Percentiles rank a stretch among this genome's conserved stretches.
Evolutionary conservation across 2,329 filamentous ascomycete species (phyloP).

Genomic region (Sclerotinia borealis): DNA sequence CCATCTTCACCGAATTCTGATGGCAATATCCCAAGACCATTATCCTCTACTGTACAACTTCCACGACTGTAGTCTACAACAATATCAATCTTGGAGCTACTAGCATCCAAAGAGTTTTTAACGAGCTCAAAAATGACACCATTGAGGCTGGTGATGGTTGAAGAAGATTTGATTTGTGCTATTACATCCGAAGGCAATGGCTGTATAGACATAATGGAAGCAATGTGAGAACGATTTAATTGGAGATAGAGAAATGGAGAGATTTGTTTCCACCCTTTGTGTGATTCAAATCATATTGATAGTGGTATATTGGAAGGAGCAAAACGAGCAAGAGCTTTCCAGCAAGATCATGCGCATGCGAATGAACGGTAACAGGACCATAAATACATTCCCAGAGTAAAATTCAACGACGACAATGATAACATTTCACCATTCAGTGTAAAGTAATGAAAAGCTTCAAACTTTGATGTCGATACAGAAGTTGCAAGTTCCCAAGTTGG

Average conservation of each 20-base stretch:
- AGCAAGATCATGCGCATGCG: not conserved
- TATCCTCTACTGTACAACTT: slow-evolving; percentile 74
- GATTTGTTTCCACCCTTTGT: not conserved
- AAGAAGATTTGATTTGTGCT: slow-evolving; percentile 79
- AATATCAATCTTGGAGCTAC: slow-evolving; percentile 61
- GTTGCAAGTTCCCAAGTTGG: not conserved
- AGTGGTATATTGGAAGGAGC: not conserved
- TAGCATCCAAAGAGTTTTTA: slow-evolving; percentile 80
- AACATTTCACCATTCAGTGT: not conserved
- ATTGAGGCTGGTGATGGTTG: slow-evolving; percentile 68
- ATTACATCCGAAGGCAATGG: slow-evolving; percentile 64
- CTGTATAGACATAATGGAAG: slow-evolving; percentile 49
- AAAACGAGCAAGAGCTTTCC: slow-evolving; percentile 9
- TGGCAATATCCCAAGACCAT: slow-evolving; percentile 71
- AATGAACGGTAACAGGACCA: not conserved
- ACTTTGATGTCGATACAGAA: not conserved
- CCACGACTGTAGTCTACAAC: slow-evolving; percentile 70
- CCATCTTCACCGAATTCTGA: slow-evolving; percentile 65
- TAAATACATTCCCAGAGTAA: not conserved
- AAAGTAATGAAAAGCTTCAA: not conserved
- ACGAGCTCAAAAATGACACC: slow-evolving; percentile 65
- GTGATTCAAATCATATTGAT: not conserved
- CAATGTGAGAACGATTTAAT: not conserved
- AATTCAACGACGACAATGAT: not conserved
- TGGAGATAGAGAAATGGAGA: not conserved